These are phyloP conservation scores for Dissophora ornata DNA, from an alignment of 192 early-diverging fungal genomes.

Conservation along the genomic window DNA sequence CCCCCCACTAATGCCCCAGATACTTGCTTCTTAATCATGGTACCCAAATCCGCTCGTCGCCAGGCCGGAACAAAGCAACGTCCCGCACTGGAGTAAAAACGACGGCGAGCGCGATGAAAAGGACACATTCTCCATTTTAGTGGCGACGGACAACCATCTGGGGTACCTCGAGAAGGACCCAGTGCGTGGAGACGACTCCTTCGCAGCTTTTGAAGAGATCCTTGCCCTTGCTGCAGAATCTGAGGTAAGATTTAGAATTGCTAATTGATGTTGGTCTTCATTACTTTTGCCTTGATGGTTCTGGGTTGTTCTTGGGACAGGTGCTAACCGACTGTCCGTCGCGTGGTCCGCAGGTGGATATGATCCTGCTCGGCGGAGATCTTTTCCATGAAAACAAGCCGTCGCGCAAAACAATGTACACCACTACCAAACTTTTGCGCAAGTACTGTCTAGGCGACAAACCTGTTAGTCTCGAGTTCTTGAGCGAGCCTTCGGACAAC, in stretches of 20 bases:
- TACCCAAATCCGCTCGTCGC: no score
- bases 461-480: slow-evolving; percentile 74
- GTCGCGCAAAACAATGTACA: slow-evolving; percentile 78
- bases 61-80: slow-evolving; percentile 10
- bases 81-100: slow-evolving; percentile 17
- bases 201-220: slow-evolving; percentile 90
- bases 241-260: slow-evolving; percentile 60
- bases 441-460: slow-evolving; percentile 75
- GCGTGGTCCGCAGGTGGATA: no score
- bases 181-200: slow-evolving; percentile 85
- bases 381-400: slow-evolving; percentile 97
- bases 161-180: slow-evolving; percentile 94
- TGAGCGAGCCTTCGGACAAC: slow-evolving; percentile 81
- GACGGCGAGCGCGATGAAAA: slow-evolving; percentile 19
- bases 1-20: no score
- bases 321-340: no score
- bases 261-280: no score
- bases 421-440: slow-evolving; percentile 76
- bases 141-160: slow-evolving; percentile 95
- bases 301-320: no score
- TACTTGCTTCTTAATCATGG: no score
- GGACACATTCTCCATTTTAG: slow-evolving; percentile 69
- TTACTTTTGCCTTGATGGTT: no score
- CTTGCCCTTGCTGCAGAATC: slow-evolving; percentile 73
- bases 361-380: slow-evolving; percentile 94